Percentiles rank a stretch among this genome's conserved stretches.
Evolutionary conservation across 352 stramenopile species (phyloP).

Genomic region (Phytophthora pistaciae): DNA sequence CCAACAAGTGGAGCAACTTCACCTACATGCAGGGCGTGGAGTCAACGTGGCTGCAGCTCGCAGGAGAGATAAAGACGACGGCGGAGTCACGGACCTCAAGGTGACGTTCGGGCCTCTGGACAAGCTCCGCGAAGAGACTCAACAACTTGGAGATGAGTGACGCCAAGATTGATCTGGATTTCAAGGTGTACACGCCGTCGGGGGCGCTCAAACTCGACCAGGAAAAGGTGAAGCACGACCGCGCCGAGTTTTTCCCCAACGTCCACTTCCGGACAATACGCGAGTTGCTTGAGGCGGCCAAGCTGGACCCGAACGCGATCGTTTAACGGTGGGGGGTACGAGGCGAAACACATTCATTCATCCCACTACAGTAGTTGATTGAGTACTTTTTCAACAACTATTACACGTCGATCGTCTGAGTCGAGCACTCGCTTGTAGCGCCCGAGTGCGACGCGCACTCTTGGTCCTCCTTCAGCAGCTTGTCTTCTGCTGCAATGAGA

Average conservation of each 20-base stretch:
- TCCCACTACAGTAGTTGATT: not conserved
- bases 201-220: too few relatives aligned
- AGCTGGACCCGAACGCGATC: too few relatives aligned
- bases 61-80: constrained; percentile 28
- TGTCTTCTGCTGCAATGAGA: constrained; percentile 21
- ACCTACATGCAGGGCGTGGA: constrained; percentile 42
- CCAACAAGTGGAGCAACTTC: constrained; percentile 37
- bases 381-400: not conserved
- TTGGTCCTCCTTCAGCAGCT: constrained; percentile 16
- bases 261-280: too few relatives aligned
- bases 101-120: constrained; percentile 26
- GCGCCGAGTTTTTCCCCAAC: too few relatives aligned
- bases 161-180: not conserved
- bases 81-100: constrained; percentile 31
- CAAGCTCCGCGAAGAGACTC: constrained; percentile 20
- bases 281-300: too few relatives aligned
- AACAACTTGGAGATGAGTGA: constrained; percentile 13
- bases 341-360: too few relatives aligned
- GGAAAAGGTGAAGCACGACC: too few relatives aligned
- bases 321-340: too few relatives aligned
- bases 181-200: too few relatives aligned
- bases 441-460: not conserved
- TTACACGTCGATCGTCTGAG: not conserved
- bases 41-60: constrained; percentile 43
- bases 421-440: not conserved